Conservation (phyloP, 2,329 filamentous ascomycete genomes). For the Mariannaea elegans region DNA sequence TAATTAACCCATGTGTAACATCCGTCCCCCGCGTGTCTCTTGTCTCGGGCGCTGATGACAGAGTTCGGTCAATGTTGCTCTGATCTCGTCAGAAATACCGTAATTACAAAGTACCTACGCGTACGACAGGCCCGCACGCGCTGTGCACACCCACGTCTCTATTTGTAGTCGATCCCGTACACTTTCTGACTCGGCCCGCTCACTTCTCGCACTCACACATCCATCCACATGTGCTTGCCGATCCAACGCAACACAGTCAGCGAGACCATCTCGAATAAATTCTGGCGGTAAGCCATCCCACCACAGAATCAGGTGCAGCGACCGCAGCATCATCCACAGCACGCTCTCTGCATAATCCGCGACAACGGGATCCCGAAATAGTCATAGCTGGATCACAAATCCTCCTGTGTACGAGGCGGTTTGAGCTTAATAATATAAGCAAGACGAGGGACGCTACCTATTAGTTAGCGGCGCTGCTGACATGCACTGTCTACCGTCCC, state of each 20-base stretch:
- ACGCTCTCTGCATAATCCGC: neutral
- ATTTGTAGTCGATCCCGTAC: neutral
- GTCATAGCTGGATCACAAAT: slow-evolving; percentile 1
- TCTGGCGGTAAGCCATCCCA: neutral
- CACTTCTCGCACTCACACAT: neutral
- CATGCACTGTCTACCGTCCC: slow-evolving; percentile 21
- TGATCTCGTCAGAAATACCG: slow-evolving; percentile 13
- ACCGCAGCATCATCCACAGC: slow-evolving; percentile 4
- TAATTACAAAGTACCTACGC: slow-evolving; percentile 12
- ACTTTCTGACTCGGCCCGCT: slow-evolving; percentile 4
- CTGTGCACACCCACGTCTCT: neutral
- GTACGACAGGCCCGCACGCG: slow-evolving; percentile 15
- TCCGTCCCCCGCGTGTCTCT: slow-evolving; percentile 1
- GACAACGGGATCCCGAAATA: neutral
- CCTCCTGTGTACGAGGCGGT: neutral
- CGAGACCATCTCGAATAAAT: neutral
- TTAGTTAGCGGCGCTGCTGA: slow-evolving; percentile 25
- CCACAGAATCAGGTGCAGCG: slow-evolving; percentile 11
- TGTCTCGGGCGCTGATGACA: slow-evolving; percentile 13
- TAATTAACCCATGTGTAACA: neutral
- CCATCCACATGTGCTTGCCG: neutral
- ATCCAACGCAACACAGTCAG: slow-evolving; percentile 9
- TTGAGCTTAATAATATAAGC: slow-evolving; percentile 29
- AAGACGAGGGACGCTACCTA: neutral
- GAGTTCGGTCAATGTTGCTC: slow-evolving; percentile 2